Evolutionary conservation across 2,329 filamentous ascomycete species (phyloP).

Genomic region (Penicillium sp.): DNA sequence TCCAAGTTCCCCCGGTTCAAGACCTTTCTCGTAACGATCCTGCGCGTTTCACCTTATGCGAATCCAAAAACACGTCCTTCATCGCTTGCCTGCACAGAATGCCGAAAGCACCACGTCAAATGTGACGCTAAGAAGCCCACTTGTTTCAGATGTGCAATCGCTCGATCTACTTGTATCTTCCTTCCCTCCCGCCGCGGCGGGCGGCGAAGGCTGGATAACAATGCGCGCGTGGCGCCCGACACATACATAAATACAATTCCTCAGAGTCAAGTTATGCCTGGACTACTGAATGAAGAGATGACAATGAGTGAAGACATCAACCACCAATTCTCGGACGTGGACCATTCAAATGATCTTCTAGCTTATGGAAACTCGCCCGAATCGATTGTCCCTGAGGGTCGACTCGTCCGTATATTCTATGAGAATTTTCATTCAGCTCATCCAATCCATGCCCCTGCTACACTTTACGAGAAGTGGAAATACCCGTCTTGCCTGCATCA

Average conservation of each 20-base stretch:
- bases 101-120: slow-evolving; percentile 8
- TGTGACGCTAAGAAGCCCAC: slow-evolving; percentile 3
- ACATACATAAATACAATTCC: too few species aligned
- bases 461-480: slow-evolving; percentile 37
- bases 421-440: slow-evolving; percentile 56
- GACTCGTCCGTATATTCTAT: slow-evolving; percentile 53
- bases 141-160: background rate
- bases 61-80: slow-evolving; percentile 4
- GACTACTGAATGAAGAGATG: too few species aligned
- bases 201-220: too few species aligned
- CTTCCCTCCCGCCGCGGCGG: too few species aligned
- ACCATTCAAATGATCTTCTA: background rate
- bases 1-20: too few species aligned
- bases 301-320: too few species aligned
- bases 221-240: too few species aligned
- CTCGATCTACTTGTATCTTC: too few species aligned
- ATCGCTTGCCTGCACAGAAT: slow-evolving; percentile 5
- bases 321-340: background rate
- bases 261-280: too few species aligned
- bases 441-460: slow-evolving; percentile 55
- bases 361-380: background rate
- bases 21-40: too few species aligned
- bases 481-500: slow-evolving; percentile 50
- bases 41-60: background rate
- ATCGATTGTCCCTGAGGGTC: slow-evolving; percentile 24